Conservation (phyloP, 805 yeast genomes). For the Teunomyces panamensis region DNA sequence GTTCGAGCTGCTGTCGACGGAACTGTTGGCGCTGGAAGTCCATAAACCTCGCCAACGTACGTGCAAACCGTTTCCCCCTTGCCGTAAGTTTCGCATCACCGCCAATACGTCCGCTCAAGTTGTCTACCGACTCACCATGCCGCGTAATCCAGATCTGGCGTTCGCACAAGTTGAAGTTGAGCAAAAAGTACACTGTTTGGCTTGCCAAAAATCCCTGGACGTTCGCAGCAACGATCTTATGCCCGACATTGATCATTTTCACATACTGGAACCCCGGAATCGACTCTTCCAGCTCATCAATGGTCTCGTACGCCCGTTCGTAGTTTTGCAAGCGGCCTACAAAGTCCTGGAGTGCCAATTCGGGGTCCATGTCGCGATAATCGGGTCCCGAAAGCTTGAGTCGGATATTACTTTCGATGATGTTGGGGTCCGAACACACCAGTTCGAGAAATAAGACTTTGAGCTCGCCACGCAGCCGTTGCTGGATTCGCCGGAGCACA, state of each 20-base stretch:
- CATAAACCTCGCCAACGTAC: conserved; percentile 72
- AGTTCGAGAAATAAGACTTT: conserved; percentile 85
- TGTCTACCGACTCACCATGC: conserved; percentile 90
- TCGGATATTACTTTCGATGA: conserved; percentile 80
- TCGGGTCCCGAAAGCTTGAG: conserved; percentile 92
- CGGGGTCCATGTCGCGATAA: conserved; percentile 80
- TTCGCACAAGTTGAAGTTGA: conserved; percentile 79
- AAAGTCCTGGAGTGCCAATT: conserved; percentile 76
- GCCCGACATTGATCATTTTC: conserved; percentile 94
- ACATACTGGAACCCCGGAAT: conserved; percentile 72
- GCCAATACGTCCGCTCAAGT: conserved; percentile 82
- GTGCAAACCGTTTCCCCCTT: conserved; percentile 74
- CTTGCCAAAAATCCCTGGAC: conserved; percentile 86
- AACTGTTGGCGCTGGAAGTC: conserved; percentile 67
- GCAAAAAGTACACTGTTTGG: conserved; percentile 84
- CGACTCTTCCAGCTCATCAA: conserved; percentile 75
- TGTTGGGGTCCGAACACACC: conserved; percentile 73
- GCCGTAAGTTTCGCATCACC: conserved; percentile 83
- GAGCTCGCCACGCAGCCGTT: conserved; percentile 55
- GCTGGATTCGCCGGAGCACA: conserved; percentile 55
- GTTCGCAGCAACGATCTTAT: conserved; percentile 88
- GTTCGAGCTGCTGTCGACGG: conserved; percentile 56
- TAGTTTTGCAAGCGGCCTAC: conserved; percentile 77
- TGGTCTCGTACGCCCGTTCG: conserved; percentile 86
- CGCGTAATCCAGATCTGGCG: conserved; percentile 94